Base-by-base conservation (phyloP, 2,329 filamentous ascomycete genomes). In the Penicillium sp. region DNA sequence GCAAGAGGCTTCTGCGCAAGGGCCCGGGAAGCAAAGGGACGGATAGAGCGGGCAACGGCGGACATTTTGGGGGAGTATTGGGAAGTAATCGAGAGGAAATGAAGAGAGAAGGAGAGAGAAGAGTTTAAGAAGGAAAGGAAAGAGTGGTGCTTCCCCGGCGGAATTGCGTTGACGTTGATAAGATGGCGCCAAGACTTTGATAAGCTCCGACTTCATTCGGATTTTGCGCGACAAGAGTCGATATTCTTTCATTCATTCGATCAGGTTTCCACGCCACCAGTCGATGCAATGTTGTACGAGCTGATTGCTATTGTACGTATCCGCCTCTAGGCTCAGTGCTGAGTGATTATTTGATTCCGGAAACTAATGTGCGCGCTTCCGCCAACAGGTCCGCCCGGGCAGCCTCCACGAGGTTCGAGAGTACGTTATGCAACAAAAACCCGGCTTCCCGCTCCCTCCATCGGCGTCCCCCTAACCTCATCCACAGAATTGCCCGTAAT, bases 351-450 rank as follows among this genome's bases (percentile, higher is more conserved):
- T 48, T 35, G 29, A 28, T 20, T 18, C 23, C 1, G 29, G 40
- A 35, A 7, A 47, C 57, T 61, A 55, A 62, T 46, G 33, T 32
- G 39, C 23, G 24, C 28, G 33, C 42, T 46, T 33, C 43, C 44
- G 49, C 44, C 46, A 43, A 48, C 68, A 97, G 93, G 90, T 95
- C 76, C 92, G 93, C 67, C 89, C 90, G 61, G 89, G 89, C 79
- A 92, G 83, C 74, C 76, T 96, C 68, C 77, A 80, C 68, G 92
- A 97, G 80, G 91, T 96, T 65, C 95, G 92, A 83, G 92, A 97
- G 90, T 96, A 83, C 61, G 81, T 76, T 60, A 49, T 55, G 54
- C 50, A 24, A 51, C 31, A 43, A 35, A 42, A 39, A 27, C 42
- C 37, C 35, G 44, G 47, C 47, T 46, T 45, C 18, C 45, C 29